These are phyloP conservation scores for Purpureocillium lavendulum DNA, from an alignment of 2,329 filamentous ascomycete genomes.

Conservation along the genomic window DNA sequence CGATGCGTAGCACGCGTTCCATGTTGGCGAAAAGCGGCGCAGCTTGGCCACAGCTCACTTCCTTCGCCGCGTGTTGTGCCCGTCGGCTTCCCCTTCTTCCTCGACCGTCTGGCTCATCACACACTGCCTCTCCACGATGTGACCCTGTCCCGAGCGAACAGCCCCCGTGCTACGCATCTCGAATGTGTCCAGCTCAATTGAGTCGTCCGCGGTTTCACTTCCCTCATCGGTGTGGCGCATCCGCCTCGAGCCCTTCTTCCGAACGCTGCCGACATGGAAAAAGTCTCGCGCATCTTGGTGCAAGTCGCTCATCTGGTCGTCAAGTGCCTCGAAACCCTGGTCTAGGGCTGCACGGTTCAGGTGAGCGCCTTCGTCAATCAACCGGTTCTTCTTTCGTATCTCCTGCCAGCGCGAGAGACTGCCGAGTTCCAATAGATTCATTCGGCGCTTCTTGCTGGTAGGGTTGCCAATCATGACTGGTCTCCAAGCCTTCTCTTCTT, in stretches of 20 bases:
- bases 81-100: conserved; percentile 18
- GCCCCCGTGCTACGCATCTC: conserved; percentile 9
- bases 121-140: conserved; percentile 22
- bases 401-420: conserved; percentile 63
- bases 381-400: conserved; percentile 52
- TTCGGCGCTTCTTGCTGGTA: conserved; percentile 56
- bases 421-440: conserved; percentile 66
- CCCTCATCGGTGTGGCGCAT: conserved; percentile 19
- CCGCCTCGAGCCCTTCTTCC: conserved; percentile 13
- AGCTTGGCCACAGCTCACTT: not conserved
- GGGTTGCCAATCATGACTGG: conserved; percentile 66
- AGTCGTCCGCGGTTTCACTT: conserved; percentile 16
- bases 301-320: conserved; percentile 27
- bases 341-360: conserved; percentile 26
- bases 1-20: not conserved
- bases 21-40: not conserved
- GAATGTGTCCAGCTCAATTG: conserved; percentile 20
- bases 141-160: conserved; percentile 7
- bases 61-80: not conserved
- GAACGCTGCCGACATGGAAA: conserved; percentile 17
- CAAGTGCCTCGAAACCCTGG: conserved; percentile 26
- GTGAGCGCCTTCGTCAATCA: conserved; percentile 39
- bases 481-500: conserved; percentile 54
- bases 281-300: conserved; percentile 23
- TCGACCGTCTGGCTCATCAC: conserved; percentile 27